These are phyloP conservation scores for Aspergillus luchuensis DNA, from an alignment of 2,329 filamentous ascomycete genomes.

Conservation along the genomic window DNA sequence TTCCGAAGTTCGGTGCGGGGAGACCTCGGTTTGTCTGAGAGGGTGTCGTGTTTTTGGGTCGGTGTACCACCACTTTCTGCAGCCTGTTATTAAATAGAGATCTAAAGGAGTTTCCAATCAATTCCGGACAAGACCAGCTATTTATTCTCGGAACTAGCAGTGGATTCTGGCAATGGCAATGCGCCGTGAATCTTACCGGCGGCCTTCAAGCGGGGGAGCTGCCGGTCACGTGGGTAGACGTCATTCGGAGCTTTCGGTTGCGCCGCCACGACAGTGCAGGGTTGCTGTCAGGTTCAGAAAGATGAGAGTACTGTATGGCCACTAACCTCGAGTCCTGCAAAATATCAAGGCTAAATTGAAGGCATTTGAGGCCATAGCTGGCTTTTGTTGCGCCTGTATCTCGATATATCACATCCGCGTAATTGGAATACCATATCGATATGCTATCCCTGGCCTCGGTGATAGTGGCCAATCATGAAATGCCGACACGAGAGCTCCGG, in stretches of 20 bases:
- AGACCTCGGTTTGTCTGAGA: neutral
- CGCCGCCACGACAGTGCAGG: neutral
- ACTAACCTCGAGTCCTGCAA: neutral
- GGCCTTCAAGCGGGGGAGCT: constrained; percentile 15
- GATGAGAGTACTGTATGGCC: too few relatives aligned
- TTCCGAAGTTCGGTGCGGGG: constrained; percentile 4
- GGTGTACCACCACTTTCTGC: neutral
- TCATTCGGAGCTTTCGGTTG: constrained; percentile 11
- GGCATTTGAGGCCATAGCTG: neutral
- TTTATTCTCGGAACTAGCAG: neutral
- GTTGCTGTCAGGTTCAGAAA: too few relatives aligned
- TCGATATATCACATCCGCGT: neutral
- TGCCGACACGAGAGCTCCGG: neutral
- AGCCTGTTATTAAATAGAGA: neutral
- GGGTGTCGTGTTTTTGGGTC: neutral
- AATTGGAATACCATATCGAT: constrained; percentile 8
- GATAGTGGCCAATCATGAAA: neutral
- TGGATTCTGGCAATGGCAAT: neutral
- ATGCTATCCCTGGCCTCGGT: neutral
- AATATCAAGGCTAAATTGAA: neutral
- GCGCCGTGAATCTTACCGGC: constrained; percentile 3
- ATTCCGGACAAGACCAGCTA: neutral
- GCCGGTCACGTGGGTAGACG: constrained; percentile 22
- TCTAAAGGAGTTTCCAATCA: constrained; percentile 13
- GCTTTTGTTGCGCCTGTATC: neutral